These are phyloP conservation scores for Rhizopogon sp. DNA, from an alignment of 768 basidiomycete genomes.

Conservation along the genomic window DNA sequence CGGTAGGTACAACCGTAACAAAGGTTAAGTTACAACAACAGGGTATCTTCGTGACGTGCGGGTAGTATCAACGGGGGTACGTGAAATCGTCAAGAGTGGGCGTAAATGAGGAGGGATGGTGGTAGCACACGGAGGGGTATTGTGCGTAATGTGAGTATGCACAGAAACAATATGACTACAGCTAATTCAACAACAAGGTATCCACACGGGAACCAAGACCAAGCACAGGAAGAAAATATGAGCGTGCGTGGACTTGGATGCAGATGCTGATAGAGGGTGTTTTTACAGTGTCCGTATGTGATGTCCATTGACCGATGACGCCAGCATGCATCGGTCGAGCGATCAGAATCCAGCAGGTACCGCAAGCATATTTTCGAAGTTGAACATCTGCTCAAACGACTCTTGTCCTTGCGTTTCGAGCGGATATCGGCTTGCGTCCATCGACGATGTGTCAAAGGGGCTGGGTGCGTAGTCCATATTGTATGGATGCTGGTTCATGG, in stretches of 20 bases:
- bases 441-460: constrained; percentile 21
- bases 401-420: constrained; percentile 27
- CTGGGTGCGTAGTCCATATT: constrained; percentile 17
- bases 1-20: constrained; percentile 23
- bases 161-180: constrained; percentile 29
- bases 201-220: constrained; percentile 32
- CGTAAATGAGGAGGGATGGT: constrained; percentile 15
- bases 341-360: constrained; percentile 27
- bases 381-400: constrained; percentile 31
- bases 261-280: constrained; percentile 15
- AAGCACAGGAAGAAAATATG: constrained; percentile 11
- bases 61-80: constrained; percentile 14
- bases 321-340: constrained; percentile 30
- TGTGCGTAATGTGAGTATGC: constrained; percentile 23
- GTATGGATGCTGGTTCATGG: constrained; percentile 9
- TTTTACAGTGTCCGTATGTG: constrained; percentile 20
- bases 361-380: constrained; percentile 31
- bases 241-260: constrained; percentile 23
- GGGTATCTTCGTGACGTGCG: constrained; percentile 31
- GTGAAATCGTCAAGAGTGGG: constrained; percentile 26
- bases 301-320: constrained; percentile 24
- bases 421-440: constrained; percentile 27
- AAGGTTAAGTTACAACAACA: constrained; percentile 26
- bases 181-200: constrained; percentile 32
- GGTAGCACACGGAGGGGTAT: constrained; percentile 19